These are phyloP conservation scores for Capsella rubella DNA, from an alignment of 441 rosid genomes.

Conservation along the genomic window DNA sequence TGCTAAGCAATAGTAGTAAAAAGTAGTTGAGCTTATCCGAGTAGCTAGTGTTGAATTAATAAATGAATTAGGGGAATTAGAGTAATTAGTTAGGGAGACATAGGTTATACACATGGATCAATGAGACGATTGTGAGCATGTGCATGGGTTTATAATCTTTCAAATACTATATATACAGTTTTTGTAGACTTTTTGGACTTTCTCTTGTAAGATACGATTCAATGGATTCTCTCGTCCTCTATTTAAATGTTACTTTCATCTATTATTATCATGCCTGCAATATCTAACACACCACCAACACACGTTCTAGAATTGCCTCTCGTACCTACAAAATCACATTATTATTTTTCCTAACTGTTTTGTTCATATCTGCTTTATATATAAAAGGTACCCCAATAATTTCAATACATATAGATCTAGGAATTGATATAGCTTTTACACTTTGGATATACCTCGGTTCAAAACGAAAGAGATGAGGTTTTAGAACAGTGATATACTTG, in stretches of 20 bases:
- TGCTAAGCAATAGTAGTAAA: slow-evolving; percentile 27
- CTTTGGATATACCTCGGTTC: neutral
- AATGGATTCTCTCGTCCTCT: slow-evolving; percentile 36
- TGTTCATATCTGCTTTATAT: slow-evolving; percentile 34
- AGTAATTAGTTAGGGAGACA: slow-evolving; percentile 23
- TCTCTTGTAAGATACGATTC: slow-evolving; percentile 38
- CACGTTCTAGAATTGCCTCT: slow-evolving; percentile 45
- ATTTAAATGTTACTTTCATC: slow-evolving; percentile 19
- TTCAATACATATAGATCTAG: slow-evolving; percentile 6
- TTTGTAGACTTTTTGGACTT: neutral
- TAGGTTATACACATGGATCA: slow-evolving; percentile 48
- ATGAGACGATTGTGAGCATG: slow-evolving; percentile 42
- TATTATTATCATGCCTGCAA: slow-evolving; percentile 43
- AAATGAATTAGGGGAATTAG: slow-evolving; percentile 37
- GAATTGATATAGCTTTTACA: neutral
- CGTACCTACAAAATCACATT: slow-evolving; percentile 42
- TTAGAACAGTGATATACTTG: neutral
- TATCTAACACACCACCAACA: slow-evolving; percentile 44
- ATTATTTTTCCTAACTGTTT: slow-evolving; percentile 19
- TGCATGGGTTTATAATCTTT: slow-evolving; percentile 37
- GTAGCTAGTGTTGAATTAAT: neutral
- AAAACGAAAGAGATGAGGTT: neutral
- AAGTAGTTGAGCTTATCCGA: slow-evolving; percentile 44
- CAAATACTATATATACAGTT: slow-evolving; percentile 4
- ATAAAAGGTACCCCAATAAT: slow-evolving; percentile 21